Evolutionary conservation across 2,329 filamentous ascomycete genomes (phyloP).

Genomic region (Keithomyces neogunnii): DNA sequence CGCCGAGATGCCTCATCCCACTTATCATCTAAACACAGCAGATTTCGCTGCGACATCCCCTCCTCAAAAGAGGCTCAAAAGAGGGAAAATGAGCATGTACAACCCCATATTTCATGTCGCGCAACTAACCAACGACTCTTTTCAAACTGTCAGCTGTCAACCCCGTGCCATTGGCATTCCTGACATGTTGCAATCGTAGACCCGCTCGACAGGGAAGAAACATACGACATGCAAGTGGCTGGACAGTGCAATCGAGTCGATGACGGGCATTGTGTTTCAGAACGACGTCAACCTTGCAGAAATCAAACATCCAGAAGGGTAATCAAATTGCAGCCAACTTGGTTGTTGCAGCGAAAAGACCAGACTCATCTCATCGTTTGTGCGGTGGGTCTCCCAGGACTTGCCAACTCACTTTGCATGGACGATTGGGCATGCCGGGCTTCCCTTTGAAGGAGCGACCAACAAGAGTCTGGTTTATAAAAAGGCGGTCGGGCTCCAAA

Average conservation of each 20-base stretch:
- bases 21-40: too few relatives aligned
- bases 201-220: neutral
- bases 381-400: constrained; percentile 5
- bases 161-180: neutral
- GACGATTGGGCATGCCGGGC: neutral
- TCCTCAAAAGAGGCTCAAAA: too few relatives aligned
- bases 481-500: constrained; percentile 5
- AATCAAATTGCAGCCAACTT: neutral
- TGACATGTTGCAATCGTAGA: neutral
- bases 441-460: constrained; percentile 5
- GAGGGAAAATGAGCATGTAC: neutral
- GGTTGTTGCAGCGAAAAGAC: neutral
- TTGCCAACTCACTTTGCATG: constrained; percentile 12
- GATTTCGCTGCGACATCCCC: too few relatives aligned
- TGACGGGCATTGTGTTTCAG: neutral
- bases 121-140: neutral
- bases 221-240: neutral
- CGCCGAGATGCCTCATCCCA: too few relatives aligned
- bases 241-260: neutral
- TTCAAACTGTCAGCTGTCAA: neutral
- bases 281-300: neutral
- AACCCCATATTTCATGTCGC: neutral
- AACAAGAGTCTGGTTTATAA: constrained; percentile 4
- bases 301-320: neutral
- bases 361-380: neutral